These are phyloP conservation scores for Stachybotrys echinatus DNA, from an alignment of 2,329 filamentous ascomycete species.

Conservation along the genomic window DNA sequence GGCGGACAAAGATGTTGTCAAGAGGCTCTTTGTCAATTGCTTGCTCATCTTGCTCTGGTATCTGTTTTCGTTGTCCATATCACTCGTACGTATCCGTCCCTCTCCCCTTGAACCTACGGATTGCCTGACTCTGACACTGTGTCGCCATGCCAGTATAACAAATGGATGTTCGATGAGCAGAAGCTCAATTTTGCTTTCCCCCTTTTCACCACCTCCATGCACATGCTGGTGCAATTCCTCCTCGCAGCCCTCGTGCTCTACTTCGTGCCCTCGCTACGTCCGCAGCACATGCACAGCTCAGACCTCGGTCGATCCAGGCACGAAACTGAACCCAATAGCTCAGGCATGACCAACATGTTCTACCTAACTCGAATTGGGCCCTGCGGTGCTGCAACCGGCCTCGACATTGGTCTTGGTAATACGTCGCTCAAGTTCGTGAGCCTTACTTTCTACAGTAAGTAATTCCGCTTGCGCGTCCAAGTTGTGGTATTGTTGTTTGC, in stretches of 20 bases:
- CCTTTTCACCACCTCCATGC: constrained; percentile 88
- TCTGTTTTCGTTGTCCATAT: constrained; percentile 87
- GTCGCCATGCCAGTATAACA: constrained; percentile 74
- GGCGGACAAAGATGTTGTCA: constrained; percentile 69
- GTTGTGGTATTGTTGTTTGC: neutral
- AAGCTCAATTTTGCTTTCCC: constrained; percentile 89
- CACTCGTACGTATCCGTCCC: constrained; percentile 59
- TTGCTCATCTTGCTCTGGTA: constrained; percentile 83
- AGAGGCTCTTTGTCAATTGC: constrained; percentile 67
- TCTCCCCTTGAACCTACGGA: neutral
- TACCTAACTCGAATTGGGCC: constrained; percentile 89
- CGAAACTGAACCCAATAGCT: constrained; percentile 46
- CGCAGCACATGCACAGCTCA: constrained; percentile 44
- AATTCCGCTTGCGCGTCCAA: neutral
- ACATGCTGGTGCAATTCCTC: constrained; percentile 92
- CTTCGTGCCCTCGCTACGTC: constrained; percentile 76
- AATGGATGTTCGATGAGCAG: constrained; percentile 95
- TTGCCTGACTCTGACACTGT: constrained; percentile 10
- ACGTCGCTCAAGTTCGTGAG: constrained; percentile 95
- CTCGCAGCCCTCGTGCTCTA: constrained; percentile 75
- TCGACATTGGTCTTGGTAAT: constrained; percentile 95
- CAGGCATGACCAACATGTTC: constrained; percentile 83
- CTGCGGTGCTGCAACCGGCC: constrained; percentile 84
- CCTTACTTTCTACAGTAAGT: constrained; percentile 86
- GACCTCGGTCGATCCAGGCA: constrained; percentile 46